Percentiles rank a stretch among this genome's conserved stretches.
Conservation (phyloP, 148 eudicot species). For the Talinum fruticosum region DNA sequence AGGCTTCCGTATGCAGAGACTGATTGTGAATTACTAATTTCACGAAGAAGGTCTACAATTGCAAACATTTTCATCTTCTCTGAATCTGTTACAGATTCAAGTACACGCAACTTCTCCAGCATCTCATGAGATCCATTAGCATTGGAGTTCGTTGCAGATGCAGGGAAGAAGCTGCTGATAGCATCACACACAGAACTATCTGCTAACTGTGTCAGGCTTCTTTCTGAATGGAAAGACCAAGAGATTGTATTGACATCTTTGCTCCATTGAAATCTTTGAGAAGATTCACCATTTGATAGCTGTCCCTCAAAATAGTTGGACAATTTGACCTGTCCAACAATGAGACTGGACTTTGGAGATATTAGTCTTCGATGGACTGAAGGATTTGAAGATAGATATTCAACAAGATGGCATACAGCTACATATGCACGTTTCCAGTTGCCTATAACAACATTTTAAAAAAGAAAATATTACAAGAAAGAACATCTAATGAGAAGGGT, state of each 20-base stretch:
- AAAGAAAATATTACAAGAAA: background rate
- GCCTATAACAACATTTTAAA: constrained; percentile 45
- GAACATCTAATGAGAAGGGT: constrained; percentile 1
- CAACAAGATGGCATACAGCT: constrained; percentile 58
- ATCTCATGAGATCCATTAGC: constrained; percentile 43
- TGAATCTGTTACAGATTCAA: constrained; percentile 37
- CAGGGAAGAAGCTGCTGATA: constrained; percentile 28
- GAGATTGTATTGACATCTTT: constrained; percentile 31
- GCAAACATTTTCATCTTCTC: constrained; percentile 70
- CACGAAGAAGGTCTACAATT: constrained; percentile 67
- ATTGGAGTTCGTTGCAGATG: constrained; percentile 47
- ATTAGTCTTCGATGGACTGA: constrained; percentile 21
- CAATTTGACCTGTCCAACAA: constrained; percentile 46
- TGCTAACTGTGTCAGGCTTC: constrained; percentile 30
- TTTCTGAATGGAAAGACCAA: constrained; percentile 40
- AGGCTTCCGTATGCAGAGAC: constrained; percentile 78
- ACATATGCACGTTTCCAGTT: constrained; percentile 84
- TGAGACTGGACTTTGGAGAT: constrained; percentile 24
- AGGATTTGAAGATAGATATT: constrained; percentile 39
- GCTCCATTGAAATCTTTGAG: constrained; percentile 49
- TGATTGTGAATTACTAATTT: constrained; percentile 53
- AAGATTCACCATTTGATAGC: constrained; percentile 30
- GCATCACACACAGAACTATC: constrained; percentile 31
- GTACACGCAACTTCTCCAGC: constrained; percentile 47
- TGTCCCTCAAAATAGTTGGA: constrained; percentile 76